Evolutionary conservation across 306 rosid species (phyloP).

Genomic region (Dryas drummondii): DNA sequence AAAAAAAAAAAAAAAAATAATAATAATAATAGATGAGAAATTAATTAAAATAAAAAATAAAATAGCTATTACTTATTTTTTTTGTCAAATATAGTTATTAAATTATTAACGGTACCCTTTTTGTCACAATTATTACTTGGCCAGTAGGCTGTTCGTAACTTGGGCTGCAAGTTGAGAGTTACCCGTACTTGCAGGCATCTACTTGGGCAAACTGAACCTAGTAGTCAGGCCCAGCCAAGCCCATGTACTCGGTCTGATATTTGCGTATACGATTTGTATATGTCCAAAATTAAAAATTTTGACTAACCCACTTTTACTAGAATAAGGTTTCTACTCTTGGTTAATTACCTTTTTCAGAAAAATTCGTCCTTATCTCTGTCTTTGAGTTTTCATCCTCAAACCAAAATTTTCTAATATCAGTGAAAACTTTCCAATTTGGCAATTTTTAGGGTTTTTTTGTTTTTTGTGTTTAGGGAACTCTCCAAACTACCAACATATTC

Average conservation of each 20-base stretch:
- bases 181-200: too few relatives aligned
- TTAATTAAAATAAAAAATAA: not conserved
- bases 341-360: slow-evolving; percentile 1
- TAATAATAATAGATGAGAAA: slow-evolving; percentile 5
- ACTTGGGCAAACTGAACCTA: too few relatives aligned
- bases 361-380: not conserved
- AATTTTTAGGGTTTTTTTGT: too few relatives aligned
- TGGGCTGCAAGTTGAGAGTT: too few relatives aligned
- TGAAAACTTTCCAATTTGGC: not conserved
- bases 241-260: not conserved
- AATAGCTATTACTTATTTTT: too few relatives aligned
- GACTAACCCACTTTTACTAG: slow-evolving; percentile 4
- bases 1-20: slow-evolving; percentile 20
- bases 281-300: not conserved
- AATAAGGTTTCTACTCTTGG: slow-evolving; percentile 14
- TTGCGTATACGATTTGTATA: not conserved
- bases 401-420: not conserved
- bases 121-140: too few relatives aligned
- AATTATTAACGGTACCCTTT: not conserved
- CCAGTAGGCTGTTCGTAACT: too few relatives aligned
- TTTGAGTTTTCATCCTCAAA: not conserved
- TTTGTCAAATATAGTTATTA: not conserved
- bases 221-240: not conserved
- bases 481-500: too few relatives aligned
- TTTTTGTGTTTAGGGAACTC: too few relatives aligned